A percentile compares a stretch with the other conserved stretches of the same genome.
Conservation (phyloP, 129 eudicot species). For the Centrapalus pauciflorus region DNA sequence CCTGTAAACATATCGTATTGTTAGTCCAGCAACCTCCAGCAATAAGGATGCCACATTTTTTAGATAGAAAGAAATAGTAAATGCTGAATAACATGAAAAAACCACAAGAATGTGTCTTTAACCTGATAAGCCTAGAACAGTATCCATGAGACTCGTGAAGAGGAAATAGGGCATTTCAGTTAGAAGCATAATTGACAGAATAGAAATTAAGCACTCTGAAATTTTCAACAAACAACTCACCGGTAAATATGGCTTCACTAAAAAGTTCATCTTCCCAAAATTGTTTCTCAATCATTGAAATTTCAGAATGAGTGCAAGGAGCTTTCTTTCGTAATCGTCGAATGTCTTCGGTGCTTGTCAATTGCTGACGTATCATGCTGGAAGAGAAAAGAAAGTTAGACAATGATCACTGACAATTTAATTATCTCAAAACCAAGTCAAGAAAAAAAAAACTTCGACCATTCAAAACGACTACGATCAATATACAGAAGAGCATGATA, state of each 20-base stretch:
- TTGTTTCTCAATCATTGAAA: conserved; percentile 63
- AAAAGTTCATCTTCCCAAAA: conserved; percentile 76
- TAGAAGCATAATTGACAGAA: background rate
- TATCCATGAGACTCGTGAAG: background rate
- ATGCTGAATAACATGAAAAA: background rate
- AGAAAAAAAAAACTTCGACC: background rate
- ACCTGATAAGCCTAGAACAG: too few relatives aligned
- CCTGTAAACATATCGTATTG: conserved; percentile 33
- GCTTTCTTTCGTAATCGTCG: conserved; percentile 92
- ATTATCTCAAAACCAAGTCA: background rate
- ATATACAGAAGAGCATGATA: background rate
- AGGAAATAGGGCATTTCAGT: background rate
- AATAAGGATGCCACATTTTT: background rate
- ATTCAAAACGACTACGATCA: background rate
- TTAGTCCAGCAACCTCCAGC: background rate
- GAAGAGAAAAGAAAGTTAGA: background rate
- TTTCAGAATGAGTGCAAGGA: conserved; percentile 88
- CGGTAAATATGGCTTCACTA: conserved; percentile 56
- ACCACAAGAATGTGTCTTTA: background rate
- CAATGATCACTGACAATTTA: conserved; percentile 10
- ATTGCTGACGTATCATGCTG: conserved; percentile 75
- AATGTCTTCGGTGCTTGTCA: conserved; percentile 78
- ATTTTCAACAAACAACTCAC: conserved; percentile 35
- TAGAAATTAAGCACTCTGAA: background rate
- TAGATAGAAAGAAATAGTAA: background rate